phyloP scores from a whole-genome alignment of 2,329 filamentous ascomycete genomes.

The Colletotrichum sp. region DNA sequence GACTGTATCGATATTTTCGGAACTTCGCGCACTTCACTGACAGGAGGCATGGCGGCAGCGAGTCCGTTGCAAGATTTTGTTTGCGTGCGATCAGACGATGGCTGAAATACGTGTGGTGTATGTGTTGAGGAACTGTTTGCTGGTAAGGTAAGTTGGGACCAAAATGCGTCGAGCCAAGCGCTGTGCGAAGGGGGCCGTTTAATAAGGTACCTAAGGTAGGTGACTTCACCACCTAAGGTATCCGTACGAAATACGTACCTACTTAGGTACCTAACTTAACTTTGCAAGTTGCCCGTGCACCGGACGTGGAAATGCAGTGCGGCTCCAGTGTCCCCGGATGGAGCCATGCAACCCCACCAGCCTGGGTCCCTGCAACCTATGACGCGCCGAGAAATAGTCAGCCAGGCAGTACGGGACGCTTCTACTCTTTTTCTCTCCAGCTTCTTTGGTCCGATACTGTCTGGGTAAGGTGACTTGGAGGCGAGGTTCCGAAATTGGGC shows the following conservation, averaged over 20 bases:
- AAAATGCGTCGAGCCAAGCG: background rate
- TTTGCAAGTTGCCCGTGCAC: background rate
- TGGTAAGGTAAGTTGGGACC: background rate
- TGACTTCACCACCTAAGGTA: background rate
- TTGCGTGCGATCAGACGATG: background rate
- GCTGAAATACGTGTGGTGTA: background rate
- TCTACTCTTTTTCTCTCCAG: background rate
- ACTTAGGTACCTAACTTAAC: no score
- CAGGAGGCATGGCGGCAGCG: conserved; percentile 42
- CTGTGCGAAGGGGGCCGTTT: background rate
- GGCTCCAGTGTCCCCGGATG: background rate
- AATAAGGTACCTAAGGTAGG: background rate
- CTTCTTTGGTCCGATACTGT: background rate
- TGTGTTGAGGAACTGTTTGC: background rate
- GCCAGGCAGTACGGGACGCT: background rate
- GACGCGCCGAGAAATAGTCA: conserved; percentile 6
- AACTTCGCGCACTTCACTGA: background rate
- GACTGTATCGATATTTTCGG: background rate
- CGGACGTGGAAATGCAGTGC: background rate
- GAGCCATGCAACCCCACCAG: background rate
- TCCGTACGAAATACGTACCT: no score
- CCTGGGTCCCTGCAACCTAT: conserved; percentile 1
- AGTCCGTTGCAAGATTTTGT: background rate
- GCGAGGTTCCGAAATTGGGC: background rate
- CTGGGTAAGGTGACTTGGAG: background rate